Base-by-base conservation (phyloP, 495 filamentous ascomycete genomes). In the Xylaria castorea region DNA sequence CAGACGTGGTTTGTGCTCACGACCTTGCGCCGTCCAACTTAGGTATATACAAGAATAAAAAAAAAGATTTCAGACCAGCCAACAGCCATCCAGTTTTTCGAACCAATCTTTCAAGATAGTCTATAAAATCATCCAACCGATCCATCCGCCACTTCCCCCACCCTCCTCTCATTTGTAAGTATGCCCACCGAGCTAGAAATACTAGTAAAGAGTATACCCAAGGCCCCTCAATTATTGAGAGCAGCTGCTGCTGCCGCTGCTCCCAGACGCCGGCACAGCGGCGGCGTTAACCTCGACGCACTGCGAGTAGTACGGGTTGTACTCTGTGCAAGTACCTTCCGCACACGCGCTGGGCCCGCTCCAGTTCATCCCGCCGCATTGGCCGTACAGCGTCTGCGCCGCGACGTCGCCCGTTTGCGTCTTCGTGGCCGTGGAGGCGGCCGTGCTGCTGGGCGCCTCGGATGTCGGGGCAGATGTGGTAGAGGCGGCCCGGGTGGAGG, bases 271-370 rank as follows among this genome's bases (percentile, higher is more conserved):
- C 48, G 48, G 7, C 57, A 38, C 30, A 36, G 22, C 64, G 3
- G 30, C 64, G 5, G 16, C 42, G 3, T 2, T 25, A 1, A 2
- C 46, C 48, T 71, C n/a, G 44, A 87, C 74, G 74, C 85, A 89
- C 82, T 89, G 85, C 30, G 76, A 80, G 72, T 89, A 89, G 72
- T 81, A 89, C 16, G 78, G 74, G 78, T 87, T 89, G 22, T 72
- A 70, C 11, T 75, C 77, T 5, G 81, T 83, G 80, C 87, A 89
- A n/a, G 78, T 81, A n/a, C 83, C 85, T 8, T 79, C 74, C 0
- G 80, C 84, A 74, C 87, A 89, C 16, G 73, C 77, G 0, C 81
- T 86, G 30, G 85, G 77, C 12, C 87, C 87, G 36, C 81, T 81
- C 75, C 77, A 88, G 57, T 83, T 83, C 22, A 36, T 80, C 4